Percentiles rank a stretch among this genome's conserved stretches.
Evolutionary conservation across 768 basidiomycete genomes (phyloP).

Genomic region (Phanerodontia chrysosporium): DNA sequence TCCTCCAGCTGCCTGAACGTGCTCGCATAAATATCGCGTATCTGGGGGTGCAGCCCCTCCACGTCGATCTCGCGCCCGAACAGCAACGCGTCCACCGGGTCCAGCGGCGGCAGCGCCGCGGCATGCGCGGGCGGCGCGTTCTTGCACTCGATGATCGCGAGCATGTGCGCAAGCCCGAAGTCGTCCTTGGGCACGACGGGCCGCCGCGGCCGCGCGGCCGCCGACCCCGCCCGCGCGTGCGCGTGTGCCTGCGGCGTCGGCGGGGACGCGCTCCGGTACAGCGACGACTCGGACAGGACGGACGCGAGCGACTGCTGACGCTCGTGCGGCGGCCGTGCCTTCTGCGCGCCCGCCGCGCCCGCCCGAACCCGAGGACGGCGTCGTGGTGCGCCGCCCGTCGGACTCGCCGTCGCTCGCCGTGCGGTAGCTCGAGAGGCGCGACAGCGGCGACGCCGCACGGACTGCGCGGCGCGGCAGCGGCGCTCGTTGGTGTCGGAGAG

Average conservation of each 20-base stretch:
- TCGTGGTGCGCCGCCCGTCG: conserved; percentile 21
- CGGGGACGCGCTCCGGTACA: conserved; percentile 29
- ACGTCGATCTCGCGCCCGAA: conserved; percentile 65
- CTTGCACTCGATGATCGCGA: conserved; percentile 78
- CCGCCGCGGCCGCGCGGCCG: conserved; percentile 33
- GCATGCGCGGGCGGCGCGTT: conserved; percentile 35
- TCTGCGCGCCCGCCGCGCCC: too few species aligned
- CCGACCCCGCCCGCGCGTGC: background rate
- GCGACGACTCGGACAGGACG: conserved; percentile 61
- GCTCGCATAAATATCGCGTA: conserved; percentile 66
- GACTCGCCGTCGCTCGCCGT: conserved; percentile 25
- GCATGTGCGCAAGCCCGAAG: conserved; percentile 82
- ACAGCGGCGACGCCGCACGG: conserved; percentile 25
- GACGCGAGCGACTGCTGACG: conserved; percentile 74
- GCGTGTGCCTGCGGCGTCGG: conserved; percentile 8
- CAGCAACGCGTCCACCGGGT: conserved; percentile 68
- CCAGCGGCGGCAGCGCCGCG: conserved; percentile 35
- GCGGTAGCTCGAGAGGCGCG: conserved; percentile 26
- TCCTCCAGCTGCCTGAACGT: conserved; percentile 74
- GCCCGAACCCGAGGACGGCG: conserved; percentile 35
- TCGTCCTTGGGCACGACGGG: conserved; percentile 67
- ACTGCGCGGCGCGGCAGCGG: conserved; percentile 2
- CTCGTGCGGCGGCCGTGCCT: conserved; percentile 23
- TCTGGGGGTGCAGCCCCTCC: conserved; percentile 62
- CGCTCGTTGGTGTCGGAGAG: conserved; percentile 13